Percentiles rank a stretch among this genome's conserved stretches.
Conservation (phyloP, 176 grass and related monocot species). For the Otatea glauca region DNA sequence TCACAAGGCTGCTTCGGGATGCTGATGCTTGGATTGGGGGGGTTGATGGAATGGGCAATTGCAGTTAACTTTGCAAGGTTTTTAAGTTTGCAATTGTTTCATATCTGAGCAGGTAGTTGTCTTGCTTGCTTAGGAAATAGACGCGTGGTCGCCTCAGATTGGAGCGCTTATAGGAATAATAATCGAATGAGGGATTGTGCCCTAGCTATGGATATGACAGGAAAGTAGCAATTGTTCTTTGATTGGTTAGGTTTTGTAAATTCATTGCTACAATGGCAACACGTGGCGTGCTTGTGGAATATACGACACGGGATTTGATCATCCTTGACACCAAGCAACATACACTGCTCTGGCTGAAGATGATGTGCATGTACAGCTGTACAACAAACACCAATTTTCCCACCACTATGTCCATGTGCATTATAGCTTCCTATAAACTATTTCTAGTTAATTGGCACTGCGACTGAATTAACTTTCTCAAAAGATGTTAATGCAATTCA, state of each 20-base stretch:
- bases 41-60: not conserved
- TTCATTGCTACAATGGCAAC: not conserved
- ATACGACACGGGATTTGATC: not conserved
- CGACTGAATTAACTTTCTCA: not conserved
- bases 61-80: not conserved
- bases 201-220: not conserved
- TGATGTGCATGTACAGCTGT: not conserved
- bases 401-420: not conserved
- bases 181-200: not conserved
- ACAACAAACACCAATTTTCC: too few species aligned
- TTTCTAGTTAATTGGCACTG: not conserved
- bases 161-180: too few species aligned
- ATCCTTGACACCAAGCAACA: not conserved
- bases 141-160: too few species aligned
- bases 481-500: not conserved
- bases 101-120: not conserved
- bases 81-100: not conserved
- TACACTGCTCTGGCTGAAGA: not conserved
- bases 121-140: not conserved
- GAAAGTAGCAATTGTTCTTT: not conserved
- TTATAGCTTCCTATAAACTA: not conserved
- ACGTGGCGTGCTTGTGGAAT: not conserved
- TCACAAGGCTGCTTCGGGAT: not conserved
- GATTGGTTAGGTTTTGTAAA: not conserved
- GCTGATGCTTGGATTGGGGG: not conserved